These are phyloP conservation scores for Backusella liffmaniae DNA, from an alignment of 192 early-diverging fungal genomes.

Conservation along the genomic window DNA sequence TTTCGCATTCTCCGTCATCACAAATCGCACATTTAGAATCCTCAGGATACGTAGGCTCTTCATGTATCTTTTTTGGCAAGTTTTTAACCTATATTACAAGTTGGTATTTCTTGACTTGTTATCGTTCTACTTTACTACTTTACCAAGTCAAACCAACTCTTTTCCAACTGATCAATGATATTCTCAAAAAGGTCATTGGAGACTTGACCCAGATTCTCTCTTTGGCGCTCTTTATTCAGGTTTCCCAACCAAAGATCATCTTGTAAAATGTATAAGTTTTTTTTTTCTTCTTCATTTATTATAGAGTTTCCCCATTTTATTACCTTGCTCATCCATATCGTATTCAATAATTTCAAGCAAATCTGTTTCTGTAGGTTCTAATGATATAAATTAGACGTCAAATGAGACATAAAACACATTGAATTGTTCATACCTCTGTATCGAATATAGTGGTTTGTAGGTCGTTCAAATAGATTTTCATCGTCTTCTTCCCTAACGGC, in stretches of 20 bases:
- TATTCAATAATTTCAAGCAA: slow-evolving; percentile 80
- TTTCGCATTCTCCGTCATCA: slow-evolving; percentile 98
- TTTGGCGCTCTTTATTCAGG: slow-evolving; percentile 64
- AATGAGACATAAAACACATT: not conserved
- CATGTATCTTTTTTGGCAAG: slow-evolving; percentile 64
- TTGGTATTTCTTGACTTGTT: not conserved
- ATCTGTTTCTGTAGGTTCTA: slow-evolving; percentile 59
- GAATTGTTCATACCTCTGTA: slow-evolving; percentile 48
- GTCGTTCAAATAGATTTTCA: slow-evolving; percentile 46
- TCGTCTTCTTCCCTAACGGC: not conserved
- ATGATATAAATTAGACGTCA: not conserved
- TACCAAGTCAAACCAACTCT: slow-evolving; percentile 95
- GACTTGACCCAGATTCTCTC: slow-evolving; percentile 50
- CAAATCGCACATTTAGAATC: slow-evolving; percentile 93
- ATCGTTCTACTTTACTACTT: slow-evolving; percentile 8
- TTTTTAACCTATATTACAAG: slow-evolving; percentile 65
- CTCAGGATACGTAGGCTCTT: slow-evolving; percentile 60
- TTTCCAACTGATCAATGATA: slow-evolving; percentile 89
- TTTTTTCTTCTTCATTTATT: not conserved
- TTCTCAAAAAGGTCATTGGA: slow-evolving; percentile 73
- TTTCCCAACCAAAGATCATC: slow-evolving; percentile 65
- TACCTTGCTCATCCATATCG: slow-evolving; percentile 97
- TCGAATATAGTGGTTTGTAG: slow-evolving; percentile 70
- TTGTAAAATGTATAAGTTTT: too few species aligned
- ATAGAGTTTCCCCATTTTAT: not conserved